A percentile compares a stretch with the other conserved stretches of the same genome.
Conservation (phyloP, 306 rosid species). For the Amphicarpaea edgeworthii region DNA sequence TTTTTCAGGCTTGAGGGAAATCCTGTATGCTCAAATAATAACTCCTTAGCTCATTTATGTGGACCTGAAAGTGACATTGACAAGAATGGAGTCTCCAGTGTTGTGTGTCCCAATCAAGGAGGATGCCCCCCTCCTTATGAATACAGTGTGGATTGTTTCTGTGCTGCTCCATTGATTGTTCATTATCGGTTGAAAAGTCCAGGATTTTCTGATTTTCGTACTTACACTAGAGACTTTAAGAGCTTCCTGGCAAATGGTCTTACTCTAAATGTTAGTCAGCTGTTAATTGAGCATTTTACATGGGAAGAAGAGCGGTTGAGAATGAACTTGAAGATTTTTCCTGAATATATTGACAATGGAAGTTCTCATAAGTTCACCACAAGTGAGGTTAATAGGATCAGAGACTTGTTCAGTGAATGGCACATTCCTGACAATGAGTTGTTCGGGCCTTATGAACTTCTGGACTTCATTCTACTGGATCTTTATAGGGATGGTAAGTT, state of each 20-base stretch:
- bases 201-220: conserved; percentile 67
- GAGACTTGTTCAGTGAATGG: conserved; percentile 67
- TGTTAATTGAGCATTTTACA: conserved; percentile 49
- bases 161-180: conserved; percentile 71
- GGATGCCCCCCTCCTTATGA: conserved; percentile 77
- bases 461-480: conserved; percentile 54
- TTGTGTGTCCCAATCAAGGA: conserved; percentile 48
- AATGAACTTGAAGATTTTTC: conserved; percentile 77
- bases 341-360: conserved; percentile 47
- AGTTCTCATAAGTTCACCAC: conserved; percentile 47
- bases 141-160: conserved; percentile 55
- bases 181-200: conserved; percentile 92
- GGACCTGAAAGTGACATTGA: conserved; percentile 49
- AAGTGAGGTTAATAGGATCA: conserved; percentile 67
- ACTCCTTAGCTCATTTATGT: conserved; percentile 56
- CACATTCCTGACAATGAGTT: conserved; percentile 52
- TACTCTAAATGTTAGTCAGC: conserved; percentile 51
- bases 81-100: conserved; percentile 40
- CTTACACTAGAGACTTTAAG: conserved; percentile 54
- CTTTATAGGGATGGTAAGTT: conserved; percentile 69
- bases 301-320: conserved; percentile 81
- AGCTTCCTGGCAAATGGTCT: conserved; percentile 64
- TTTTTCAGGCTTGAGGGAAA: conserved; percentile 88
- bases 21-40: conserved; percentile 69
- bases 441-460: conserved; percentile 90